These are phyloP conservation scores for Aspergillus bertholletiae DNA, from an alignment of 495 filamentous ascomycete species.

Conservation along the genomic window DNA sequence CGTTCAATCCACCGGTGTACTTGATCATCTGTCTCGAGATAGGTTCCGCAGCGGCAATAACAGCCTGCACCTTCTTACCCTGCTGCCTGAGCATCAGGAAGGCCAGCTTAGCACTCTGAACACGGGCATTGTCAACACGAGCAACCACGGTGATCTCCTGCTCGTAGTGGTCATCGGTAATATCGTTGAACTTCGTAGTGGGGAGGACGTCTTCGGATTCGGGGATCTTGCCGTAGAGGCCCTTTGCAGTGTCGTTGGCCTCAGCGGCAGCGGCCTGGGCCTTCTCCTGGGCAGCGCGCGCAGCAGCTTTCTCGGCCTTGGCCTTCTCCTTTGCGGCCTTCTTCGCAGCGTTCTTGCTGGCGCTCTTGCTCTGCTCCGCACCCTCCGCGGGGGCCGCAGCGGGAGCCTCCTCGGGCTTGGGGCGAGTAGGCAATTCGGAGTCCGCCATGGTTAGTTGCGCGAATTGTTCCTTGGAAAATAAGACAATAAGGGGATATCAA, in stretches of 20 bases:
- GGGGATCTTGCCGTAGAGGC: slow-evolving; percentile 59
- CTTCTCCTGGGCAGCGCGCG: slow-evolving; percentile 50
- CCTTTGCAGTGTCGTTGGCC: slow-evolving; percentile 65
- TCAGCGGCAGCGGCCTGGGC: slow-evolving; percentile 47
- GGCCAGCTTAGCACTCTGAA: slow-evolving; percentile 86
- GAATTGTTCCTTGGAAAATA: background rate
- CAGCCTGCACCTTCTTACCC: slow-evolving; percentile 76
- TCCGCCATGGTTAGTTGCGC: slow-evolving; percentile 36
- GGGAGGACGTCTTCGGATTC: slow-evolving; percentile 35
- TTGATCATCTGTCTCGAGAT: slow-evolving; percentile 80
- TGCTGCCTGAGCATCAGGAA: slow-evolving; percentile 89
- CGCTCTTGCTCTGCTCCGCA: slow-evolving; percentile 33
- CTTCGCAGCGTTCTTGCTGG: slow-evolving; percentile 64
- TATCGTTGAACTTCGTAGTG: slow-evolving; percentile 35
- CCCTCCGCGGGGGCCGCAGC: slow-evolving; percentile 33
- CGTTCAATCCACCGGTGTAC: slow-evolving; percentile 73
- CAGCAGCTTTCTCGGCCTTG: slow-evolving; percentile 60
- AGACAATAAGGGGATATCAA: slow-evolving; percentile 6
- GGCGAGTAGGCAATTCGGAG: slow-evolving; percentile 45
- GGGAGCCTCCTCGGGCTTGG: slow-evolving; percentile 44
- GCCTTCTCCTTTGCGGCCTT: slow-evolving; percentile 66
- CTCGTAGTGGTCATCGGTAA: slow-evolving; percentile 59
- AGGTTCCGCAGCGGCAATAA: slow-evolving; percentile 55
- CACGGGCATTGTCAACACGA: slow-evolving; percentile 80
- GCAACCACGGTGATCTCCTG: slow-evolving; percentile 78